Conservation (phyloP, 371 early-diverging fungal species). For the Mortierella sp. region DNA sequence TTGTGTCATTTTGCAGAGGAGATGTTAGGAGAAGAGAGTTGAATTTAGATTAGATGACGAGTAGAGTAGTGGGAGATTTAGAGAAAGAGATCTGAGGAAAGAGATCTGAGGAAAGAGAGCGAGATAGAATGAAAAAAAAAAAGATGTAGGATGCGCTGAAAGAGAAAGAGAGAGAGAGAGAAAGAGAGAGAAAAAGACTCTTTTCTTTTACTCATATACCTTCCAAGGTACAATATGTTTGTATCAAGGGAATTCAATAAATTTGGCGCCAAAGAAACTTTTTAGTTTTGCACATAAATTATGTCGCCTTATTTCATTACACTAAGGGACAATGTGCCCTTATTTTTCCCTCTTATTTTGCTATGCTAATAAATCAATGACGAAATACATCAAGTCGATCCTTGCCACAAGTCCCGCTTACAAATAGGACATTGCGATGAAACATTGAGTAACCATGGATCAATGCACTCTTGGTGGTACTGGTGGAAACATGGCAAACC, state of each 20-base stretch:
- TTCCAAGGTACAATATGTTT: too few relatives aligned
- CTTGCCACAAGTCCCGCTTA: constrained; percentile 46
- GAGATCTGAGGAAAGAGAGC: background rate
- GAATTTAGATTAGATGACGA: background rate
- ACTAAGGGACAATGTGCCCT: too few relatives aligned
- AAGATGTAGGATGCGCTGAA: background rate
- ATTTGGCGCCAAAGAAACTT: too few relatives aligned
- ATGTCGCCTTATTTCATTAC: too few relatives aligned
- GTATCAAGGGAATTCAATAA: too few relatives aligned
- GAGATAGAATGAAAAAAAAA: background rate
- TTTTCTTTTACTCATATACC: too few relatives aligned
- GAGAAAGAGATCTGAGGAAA: background rate
- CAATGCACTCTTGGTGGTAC: constrained; percentile 85
- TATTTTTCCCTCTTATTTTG: too few relatives aligned
- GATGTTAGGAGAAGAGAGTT: background rate
- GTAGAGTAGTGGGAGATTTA: background rate
- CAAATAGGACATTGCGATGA: constrained; percentile 52
- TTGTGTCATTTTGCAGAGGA: constrained; percentile 34
- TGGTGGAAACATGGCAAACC: constrained; percentile 81
- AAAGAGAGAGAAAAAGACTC: background rate
- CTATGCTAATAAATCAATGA: too few relatives aligned
- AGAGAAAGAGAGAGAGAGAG: constrained; percentile 5
- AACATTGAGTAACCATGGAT: constrained; percentile 72
- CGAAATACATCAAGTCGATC: background rate
- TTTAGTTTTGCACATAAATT: too few relatives aligned